Base-by-base conservation (phyloP, 2,329 filamentous ascomycete genomes). In the Drechslerella stenobrocha region DNA sequence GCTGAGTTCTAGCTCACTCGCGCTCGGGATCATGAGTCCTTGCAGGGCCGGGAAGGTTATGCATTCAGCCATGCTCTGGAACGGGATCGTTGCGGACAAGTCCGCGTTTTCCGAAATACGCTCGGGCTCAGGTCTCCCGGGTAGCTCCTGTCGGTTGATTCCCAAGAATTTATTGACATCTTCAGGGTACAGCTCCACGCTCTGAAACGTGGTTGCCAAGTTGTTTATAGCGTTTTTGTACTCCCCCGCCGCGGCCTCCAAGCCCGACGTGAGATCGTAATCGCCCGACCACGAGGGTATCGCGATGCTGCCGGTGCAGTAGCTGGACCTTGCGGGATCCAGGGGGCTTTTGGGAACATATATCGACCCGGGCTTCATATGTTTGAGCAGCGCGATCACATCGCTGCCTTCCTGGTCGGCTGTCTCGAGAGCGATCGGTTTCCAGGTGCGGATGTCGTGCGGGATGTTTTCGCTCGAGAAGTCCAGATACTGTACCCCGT, bases 281-380 rank as follows among this genome's bases (percentile, higher is more conserved):
- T 34, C 15, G 1, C 28, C 13, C 15, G 23, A 52, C 61, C 61
- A 66, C 1, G 48, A 22, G 8, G 53, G 53, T 28, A 59, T 47
- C 7, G 55, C 61, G 4, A 66, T 35, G 9, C 26, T 37, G 1
- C 63, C 63, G 1, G 34, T 32, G 28, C 63, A 67, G 28, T 67
- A 67, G 23, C 63, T 52, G 4, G 63, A 55, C 18, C 30, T 44
- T 24, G 22, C 46, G 11, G 22, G 18, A 15, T 67, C 37, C 13
- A 28, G 13, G 8, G 48, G 35, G 5, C 60, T 26, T 8, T 23
- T 34, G 4, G 63, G 63, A 1, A 67, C 30, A 23, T 56, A 67
- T 15, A 67, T 52, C 13, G 55, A 55, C 7, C 63, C 63, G 5
- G 50, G 44, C 11, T 37, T 23, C 63, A 67, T 67, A 22, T 40